Percentiles rank a stretch among this genome's conserved stretches.
Evolutionary conservation across 768 basidiomycete genomes (phyloP).

Genomic region (Phallus indusiatus): DNA sequence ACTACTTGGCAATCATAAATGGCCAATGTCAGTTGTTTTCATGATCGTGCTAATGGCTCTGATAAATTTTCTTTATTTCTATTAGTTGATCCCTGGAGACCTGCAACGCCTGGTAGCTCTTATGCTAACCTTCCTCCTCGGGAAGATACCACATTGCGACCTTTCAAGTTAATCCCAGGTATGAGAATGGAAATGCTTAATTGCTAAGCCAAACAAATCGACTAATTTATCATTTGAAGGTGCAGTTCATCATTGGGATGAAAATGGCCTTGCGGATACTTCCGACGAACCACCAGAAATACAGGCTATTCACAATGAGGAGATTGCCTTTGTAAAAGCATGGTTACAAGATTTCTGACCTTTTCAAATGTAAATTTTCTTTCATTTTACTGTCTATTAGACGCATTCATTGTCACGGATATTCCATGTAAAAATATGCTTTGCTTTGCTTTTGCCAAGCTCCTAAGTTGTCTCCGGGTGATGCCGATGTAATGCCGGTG

Average conservation of each 20-base stretch:
- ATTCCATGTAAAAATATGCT: no score
- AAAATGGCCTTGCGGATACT: slow-evolving; percentile 62
- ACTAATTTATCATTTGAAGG: slow-evolving; percentile 26
- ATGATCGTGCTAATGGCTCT: not conserved
- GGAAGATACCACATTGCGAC: slow-evolving; percentile 59
- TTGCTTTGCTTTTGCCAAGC: no score
- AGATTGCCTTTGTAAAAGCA: slow-evolving; percentile 63
- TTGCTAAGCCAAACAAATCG: not conserved
- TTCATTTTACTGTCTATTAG: no score
- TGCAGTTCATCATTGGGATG: slow-evolving; percentile 60
- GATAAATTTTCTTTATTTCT: not conserved
- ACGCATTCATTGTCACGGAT: no score
- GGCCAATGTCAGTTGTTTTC: slow-evolving; percentile 49
- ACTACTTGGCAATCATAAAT: slow-evolving; percentile 81
- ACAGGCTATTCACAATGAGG: slow-evolving; percentile 68
- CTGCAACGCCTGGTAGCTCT: slow-evolving; percentile 72
- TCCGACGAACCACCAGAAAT: slow-evolving; percentile 69
- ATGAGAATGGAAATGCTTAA: slow-evolving; percentile 16
- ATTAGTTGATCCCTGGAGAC: slow-evolving; percentile 84
- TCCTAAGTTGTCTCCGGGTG: no score
- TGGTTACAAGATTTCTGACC: slow-evolving; percentile 51
- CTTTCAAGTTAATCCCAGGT: slow-evolving; percentile 86
- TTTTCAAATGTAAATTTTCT: no score
- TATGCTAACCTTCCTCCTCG: slow-evolving; percentile 52
- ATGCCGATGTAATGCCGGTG: no score